phyloP scores from a whole-genome alignment of 257 asterid genomes.

The Linaria vulgaris region DNA sequence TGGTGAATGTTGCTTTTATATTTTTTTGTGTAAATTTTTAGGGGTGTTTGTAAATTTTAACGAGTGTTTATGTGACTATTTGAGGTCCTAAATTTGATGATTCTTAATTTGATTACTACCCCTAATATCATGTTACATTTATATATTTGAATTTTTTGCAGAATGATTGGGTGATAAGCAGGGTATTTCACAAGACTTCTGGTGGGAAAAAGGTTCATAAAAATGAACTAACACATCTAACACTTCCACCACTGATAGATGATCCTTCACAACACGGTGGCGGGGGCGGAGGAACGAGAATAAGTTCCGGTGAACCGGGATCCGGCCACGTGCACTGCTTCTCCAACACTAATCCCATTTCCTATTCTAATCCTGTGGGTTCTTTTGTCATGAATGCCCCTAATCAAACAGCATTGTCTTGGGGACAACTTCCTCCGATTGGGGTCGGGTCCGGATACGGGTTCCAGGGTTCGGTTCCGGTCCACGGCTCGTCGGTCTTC shows the following conservation, averaged over 20 bases:
- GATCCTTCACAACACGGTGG: constrained; percentile 42
- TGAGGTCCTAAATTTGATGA: too few species aligned
- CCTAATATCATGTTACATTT: too few species aligned
- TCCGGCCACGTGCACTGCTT: constrained; percentile 59
- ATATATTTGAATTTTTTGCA: constrained; percentile 20
- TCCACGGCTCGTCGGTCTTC: constrained; percentile 26
- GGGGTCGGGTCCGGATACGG: constrained; percentile 17
- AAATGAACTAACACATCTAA: constrained; percentile 25
- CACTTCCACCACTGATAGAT: constrained; percentile 67
- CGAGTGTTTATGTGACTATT: too few species aligned
- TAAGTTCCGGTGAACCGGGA: constrained; percentile 25
- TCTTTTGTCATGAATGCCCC: not conserved
- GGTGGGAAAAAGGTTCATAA: constrained; percentile 76
- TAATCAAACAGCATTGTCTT: constrained; percentile 21
- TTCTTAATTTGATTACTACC: too few species aligned
- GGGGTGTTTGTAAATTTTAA: too few species aligned
- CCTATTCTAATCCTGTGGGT: constrained; percentile 26
- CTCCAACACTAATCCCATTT: constrained; percentile 36
- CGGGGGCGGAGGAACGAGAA: not conserved
- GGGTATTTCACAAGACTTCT: constrained; percentile 73
- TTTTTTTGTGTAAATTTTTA: too few species aligned
- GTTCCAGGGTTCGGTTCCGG: too few species aligned
- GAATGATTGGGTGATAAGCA: constrained; percentile 96
- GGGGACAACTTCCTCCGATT: constrained; percentile 24
- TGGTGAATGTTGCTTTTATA: too few species aligned